Percentiles rank a stretch among this genome's conserved stretches.
Evolutionary conservation across 805 yeast species (phyloP).

Genomic region (Zygosaccharomyces lentus): DNA sequence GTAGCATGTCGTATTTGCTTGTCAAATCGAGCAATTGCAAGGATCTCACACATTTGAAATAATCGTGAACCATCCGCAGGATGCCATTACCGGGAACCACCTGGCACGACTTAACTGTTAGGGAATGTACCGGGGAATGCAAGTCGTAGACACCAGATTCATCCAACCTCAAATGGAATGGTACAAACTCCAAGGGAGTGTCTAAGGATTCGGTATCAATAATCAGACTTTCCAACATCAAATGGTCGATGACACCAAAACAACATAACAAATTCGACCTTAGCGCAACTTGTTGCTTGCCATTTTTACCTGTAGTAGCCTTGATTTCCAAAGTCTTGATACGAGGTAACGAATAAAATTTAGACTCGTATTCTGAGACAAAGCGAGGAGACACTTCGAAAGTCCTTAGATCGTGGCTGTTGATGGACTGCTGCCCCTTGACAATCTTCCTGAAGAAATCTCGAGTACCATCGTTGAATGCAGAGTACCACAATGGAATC

Average conservation of each 20-base stretch:
- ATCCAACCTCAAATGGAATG: slow-evolving; percentile 25
- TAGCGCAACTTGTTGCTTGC: slow-evolving; percentile 19
- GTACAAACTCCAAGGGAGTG: slow-evolving; percentile 35
- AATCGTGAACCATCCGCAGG: slow-evolving; percentile 32
- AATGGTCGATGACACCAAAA: slow-evolving; percentile 42
- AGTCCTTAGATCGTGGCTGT: slow-evolving; percentile 29
- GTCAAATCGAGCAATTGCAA: slow-evolving; percentile 39
- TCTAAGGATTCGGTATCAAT: slow-evolving; percentile 42
- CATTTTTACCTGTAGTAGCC: slow-evolving; percentile 16
- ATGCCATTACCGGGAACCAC: slow-evolving; percentile 38
- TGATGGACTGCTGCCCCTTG: slow-evolving; percentile 33
- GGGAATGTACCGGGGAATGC: slow-evolving; percentile 36
- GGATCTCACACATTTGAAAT: slow-evolving; percentile 40
- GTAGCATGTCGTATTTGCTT: slow-evolving; percentile 45
- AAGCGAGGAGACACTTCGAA: slow-evolving; percentile 30
- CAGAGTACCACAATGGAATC: slow-evolving; percentile 44
- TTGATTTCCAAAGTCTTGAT: slow-evolving; percentile 27
- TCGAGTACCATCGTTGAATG: slow-evolving; percentile 32
- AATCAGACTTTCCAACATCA: slow-evolving; percentile 44
- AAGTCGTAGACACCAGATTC: slow-evolving; percentile 23
- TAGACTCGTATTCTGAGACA: slow-evolving; percentile 26
- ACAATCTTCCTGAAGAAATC: slow-evolving; percentile 34
- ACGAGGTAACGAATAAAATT: slow-evolving; percentile 28
- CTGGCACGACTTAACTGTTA: slow-evolving; percentile 35
- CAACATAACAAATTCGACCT: slow-evolving; percentile 45